Base-by-base conservation (phyloP, 2,329 filamentous ascomycete genomes). In the Domatiomyces globalis region DNA sequence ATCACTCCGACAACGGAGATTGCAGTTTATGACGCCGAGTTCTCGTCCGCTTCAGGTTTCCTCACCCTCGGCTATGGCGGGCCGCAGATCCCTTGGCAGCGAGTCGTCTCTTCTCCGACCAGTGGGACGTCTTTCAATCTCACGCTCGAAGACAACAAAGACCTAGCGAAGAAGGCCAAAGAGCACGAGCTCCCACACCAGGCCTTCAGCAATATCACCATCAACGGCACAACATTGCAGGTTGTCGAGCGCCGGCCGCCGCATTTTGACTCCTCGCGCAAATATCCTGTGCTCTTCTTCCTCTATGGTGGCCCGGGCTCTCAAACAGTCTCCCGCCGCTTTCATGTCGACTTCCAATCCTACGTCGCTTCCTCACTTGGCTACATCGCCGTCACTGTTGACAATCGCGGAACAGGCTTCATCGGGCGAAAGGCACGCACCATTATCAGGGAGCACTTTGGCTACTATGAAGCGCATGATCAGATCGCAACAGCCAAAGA, bases 241-340 rank as follows among this genome's bases (percentile, higher is more conserved):
- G 74, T 84, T 10, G 71, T 96, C 12, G 92, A 98, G 68, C 84
- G 88, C 27, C 84, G 87, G 0, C 92, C 92, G 5, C 85, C 89
- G 1, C 84, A 95, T 67, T 98, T 96, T 64, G 78, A 88, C 65
- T 73, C 80, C 17, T 81, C 80, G 61, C 58, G 58, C 50, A 81
- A 85, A 63, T 96, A 98, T 61, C 92, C 92, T 0, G 88, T 98
- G 1, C 77, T 98, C 4, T 98, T 98, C 74, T 84, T 86, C 62
- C 83, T 95, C 53, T 98, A 98, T 71, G 90, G 87, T 20, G 92
- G 92, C 0, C 92, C 92, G 0, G 87, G 85, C n/a, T 95, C 88
- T 17, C 94, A 98, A 65, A 79, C 78, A 6, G 92, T 98, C 1
- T 75, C 79, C 61, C 89, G 90, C 65, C 77, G 69, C 51, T 98